Percentiles rank a stretch among this genome's conserved stretches.
Conservation (phyloP, 805 yeast species). For the Spathaspora girioi region DNA sequence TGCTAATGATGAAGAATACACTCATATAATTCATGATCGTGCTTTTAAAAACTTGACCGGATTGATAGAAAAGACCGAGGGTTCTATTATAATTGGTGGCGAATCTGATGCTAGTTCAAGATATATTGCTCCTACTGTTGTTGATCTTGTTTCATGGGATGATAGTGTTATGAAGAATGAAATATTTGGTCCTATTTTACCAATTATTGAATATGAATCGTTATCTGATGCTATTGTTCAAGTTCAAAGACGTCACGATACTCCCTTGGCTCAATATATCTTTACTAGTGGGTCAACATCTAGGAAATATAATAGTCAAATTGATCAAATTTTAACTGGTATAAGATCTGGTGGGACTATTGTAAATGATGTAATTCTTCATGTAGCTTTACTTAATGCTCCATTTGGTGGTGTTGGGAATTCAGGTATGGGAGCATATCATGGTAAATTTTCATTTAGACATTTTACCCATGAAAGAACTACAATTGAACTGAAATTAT, state of each 20-base stretch:
- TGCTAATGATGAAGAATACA: conserved; percentile 23
- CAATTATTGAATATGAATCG: conserved; percentile 54
- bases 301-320: conserved; percentile 41
- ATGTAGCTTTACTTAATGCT: conserved; percentile 60
- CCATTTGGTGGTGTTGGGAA: conserved; percentile 93
- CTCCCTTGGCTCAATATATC: conserved; percentile 79
- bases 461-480: conserved; percentile 79
- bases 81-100: conserved; percentile 50
- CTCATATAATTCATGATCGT: conserved; percentile 59
- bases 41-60: conserved; percentile 47
- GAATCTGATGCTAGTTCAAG: conserved; percentile 33
- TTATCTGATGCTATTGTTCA: conserved; percentile 42
- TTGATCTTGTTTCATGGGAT: conserved; percentile 57
- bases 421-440: conserved; percentile 83
- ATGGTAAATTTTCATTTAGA: conserved; percentile 51
- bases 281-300: conserved; percentile 48
- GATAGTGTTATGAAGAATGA: conserved; percentile 76
- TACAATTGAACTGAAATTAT: conserved; percentile 57
- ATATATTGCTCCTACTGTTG: conserved; percentile 70
- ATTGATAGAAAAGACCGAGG: conserved; percentile 48
- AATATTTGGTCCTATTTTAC: conserved; percentile 82
- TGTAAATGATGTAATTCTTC: conserved; percentile 70
- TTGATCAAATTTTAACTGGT: conserved; percentile 40
- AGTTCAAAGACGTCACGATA: conserved; percentile 51
- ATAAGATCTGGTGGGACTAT: conserved; percentile 72